Base-by-base conservation (phyloP, 495 filamentous ascomycete genomes). In the Penicillium samsonianum region DNA sequence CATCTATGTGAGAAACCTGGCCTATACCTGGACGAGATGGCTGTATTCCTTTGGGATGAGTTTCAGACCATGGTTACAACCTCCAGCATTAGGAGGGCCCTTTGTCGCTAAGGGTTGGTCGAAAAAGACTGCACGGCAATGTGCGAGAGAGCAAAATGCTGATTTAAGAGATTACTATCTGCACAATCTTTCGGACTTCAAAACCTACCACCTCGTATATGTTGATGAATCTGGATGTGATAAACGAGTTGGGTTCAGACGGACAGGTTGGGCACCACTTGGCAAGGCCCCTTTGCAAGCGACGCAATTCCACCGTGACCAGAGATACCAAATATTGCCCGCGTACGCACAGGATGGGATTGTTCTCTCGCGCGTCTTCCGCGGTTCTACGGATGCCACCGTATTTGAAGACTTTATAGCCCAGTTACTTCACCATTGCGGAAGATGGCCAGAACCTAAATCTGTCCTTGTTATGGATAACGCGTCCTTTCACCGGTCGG, bases 381-480 rank as follows among this genome's bases (percentile, higher is more conserved):
- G 65, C 38, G 71, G 73, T 43, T 67, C 63, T 16, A 77, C 65
- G 25, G 69, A 76, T 65, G 62, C 66, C 46, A 48, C 50, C 12
- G 23, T 74, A 16, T 78, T 78, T 55, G 61, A 75, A 50, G 61
- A 70, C 38, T 78, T 74, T 55, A 68, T 76, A 47, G 61, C 75
- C 53, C 53, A 74, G 59, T 63, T 72, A 16, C 65, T 78, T 16
- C 58, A 55, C 25, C 61, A 73, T 40, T 76, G 58, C 56, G 58
- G 68, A 25, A 67, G 35, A 60, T 78, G 53, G 61, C 75, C 69
- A 2, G 64, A 71, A 33, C 72, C 61, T 19, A 73, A 70, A 43
- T 76, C 69, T 17, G 74, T 78, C 12, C 42, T 80, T 20, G 53
- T 80, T 23, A 78, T 77, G 65, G 77, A 80, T 44, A 76, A 80